Conservation (phyloP, 805 yeast species). For the Ogataea nonfermentans region DNA sequence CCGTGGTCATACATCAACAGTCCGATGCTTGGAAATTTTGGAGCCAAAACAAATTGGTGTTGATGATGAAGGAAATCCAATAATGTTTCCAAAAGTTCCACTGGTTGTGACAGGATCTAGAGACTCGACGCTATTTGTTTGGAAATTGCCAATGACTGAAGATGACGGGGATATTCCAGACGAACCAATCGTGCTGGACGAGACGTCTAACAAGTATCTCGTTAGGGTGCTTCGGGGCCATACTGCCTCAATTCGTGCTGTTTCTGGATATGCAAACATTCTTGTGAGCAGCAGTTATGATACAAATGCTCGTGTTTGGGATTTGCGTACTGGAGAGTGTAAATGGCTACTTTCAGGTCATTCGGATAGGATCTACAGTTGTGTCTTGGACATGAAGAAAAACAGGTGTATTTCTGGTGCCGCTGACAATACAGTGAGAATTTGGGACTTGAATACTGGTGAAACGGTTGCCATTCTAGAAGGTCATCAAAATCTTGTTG, state of each 20-base stretch:
- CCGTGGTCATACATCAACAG: slow-evolving; percentile 89
- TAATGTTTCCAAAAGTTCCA: slow-evolving; percentile 60
- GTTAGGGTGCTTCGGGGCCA: slow-evolving; percentile 73
- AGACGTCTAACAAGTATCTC: slow-evolving; percentile 57
- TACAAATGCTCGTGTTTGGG: slow-evolving; percentile 90
- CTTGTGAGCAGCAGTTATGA: slow-evolving; percentile 91
- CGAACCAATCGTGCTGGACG: slow-evolving; percentile 38
- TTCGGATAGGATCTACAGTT: slow-evolving; percentile 83
- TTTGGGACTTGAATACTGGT: slow-evolving; percentile 87
- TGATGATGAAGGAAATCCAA: slow-evolving; percentile 55
- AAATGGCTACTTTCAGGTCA: slow-evolving; percentile 78
- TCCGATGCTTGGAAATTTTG: slow-evolving; percentile 83
- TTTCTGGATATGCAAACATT: slow-evolving; percentile 80
- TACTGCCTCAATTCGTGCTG: slow-evolving; percentile 78
- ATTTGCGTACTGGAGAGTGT: slow-evolving; percentile 70
- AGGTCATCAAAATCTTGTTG: slow-evolving; percentile 90
- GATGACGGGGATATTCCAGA: slow-evolving; percentile 37
- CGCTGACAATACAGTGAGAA: slow-evolving; percentile 81
- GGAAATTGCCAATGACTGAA: slow-evolving; percentile 63
- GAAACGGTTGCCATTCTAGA: slow-evolving; percentile 64
- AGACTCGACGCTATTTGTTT: slow-evolving; percentile 74
- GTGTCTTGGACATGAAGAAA: slow-evolving; percentile 72
- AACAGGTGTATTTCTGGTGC: slow-evolving; percentile 87
- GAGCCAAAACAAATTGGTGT: slow-evolving; percentile 65
- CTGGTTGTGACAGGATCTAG: slow-evolving; percentile 82